Evolutionary conservation across 140 eudicot genomes (phyloP).

Genomic region (Erigeron philadelphicus): DNA sequence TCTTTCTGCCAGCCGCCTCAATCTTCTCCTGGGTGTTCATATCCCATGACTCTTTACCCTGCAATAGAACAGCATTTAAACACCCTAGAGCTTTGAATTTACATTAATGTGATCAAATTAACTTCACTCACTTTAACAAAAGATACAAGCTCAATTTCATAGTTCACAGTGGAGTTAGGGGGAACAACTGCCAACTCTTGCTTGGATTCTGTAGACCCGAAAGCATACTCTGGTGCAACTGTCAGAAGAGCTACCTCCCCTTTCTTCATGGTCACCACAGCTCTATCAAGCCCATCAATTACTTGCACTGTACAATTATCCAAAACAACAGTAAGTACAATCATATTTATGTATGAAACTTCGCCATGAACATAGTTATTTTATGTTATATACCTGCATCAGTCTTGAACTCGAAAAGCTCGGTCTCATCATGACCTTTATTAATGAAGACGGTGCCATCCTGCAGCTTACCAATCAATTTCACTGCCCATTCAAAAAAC

Average conservation of each 20-base stretch:
- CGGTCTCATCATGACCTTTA: constrained; percentile 59
- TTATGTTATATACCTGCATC: constrained; percentile 63
- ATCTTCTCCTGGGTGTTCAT: constrained; percentile 79
- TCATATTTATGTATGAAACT: not conserved
- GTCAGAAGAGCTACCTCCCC: constrained; percentile 69
- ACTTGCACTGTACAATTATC: constrained; percentile 56
- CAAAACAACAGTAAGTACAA: not conserved
- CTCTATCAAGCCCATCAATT: constrained; percentile 43
- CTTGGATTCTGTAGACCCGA: constrained; percentile 61
- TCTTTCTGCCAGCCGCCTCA: constrained; percentile 74
- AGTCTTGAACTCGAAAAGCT: constrained; percentile 66
- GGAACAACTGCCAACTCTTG: constrained; percentile 81
- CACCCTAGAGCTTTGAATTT: not conserved
- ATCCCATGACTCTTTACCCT: constrained; percentile 96
- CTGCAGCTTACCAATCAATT: constrained; percentile 65
- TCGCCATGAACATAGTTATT: not conserved
- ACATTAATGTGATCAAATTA: not conserved
- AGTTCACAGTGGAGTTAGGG: constrained; percentile 63
- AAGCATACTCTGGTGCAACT: constrained; percentile 74
- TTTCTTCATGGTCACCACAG: constrained; percentile 61
- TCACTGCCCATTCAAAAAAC: constrained; percentile 45
- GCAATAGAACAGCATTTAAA: not conserved
- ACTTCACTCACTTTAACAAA: constrained; percentile 57
- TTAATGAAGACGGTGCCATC: constrained; percentile 68
- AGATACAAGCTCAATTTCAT: constrained; percentile 73